Base-by-base conservation (phyloP, 345 rosid genomes). In the Rhodomyrtus tomentosa region DNA sequence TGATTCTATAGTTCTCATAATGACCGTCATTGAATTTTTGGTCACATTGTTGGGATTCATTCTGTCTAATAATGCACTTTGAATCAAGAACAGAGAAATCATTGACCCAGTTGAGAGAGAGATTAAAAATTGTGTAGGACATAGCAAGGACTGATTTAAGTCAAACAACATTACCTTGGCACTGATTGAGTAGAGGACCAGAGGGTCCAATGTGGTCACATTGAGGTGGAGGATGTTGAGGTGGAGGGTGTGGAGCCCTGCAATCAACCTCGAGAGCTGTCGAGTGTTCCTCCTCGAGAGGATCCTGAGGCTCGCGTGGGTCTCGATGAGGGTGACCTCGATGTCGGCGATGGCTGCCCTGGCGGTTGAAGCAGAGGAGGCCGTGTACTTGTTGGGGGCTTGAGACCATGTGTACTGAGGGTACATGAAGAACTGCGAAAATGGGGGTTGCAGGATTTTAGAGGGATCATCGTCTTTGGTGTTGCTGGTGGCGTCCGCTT, bases 251-350 rank as follows among this genome's bases (percentile, higher is more conserved):
- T 92, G 95, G 72, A 95, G 85, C 15, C 92, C 92, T 72, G 90
- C 83, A 83, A 94, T 93, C 24, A 96, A 87, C 89, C 89, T 93
- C 50, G 93, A 90, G 84, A 96, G 92, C 58, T 89, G 95, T 29
- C 91, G 82, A 29, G 88, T 90, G 81, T 89, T 88, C 88, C 88
- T 92, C 50, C 92, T 89, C 6, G 92, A 91, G 79, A 95, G 91
- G 87, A 96, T 93, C 87, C 95, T 88, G n/a, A 96, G 87, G 88
- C 88, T 96, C 82, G 99, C 99, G 86, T 94, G 98, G 8, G 95
- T 94, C 91, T 95, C 98, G 40, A 95, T 91, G 82, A 96, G 84
- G 48, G 94, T 96, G 48, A 92, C 99, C 90, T 96, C 98, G 12
- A 96, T 86, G 86, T 94, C 98, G 32, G 95, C 98, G 50, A 88